Base-by-base conservation (phyloP, 192 early-diverging fungal genomes). In the Coemansia sp. region DNA sequence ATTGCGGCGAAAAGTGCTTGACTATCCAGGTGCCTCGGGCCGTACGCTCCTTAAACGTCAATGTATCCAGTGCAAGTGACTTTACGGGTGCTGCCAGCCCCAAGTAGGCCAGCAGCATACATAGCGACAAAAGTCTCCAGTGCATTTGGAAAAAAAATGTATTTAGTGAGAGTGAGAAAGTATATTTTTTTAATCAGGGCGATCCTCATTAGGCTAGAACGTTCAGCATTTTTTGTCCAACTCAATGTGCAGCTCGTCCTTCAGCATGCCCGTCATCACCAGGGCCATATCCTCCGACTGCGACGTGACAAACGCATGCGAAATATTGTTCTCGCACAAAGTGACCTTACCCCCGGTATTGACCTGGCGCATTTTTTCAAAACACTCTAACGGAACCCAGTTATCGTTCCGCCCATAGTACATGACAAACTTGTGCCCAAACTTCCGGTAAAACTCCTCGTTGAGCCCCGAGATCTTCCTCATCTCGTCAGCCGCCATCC, bases 1-100 rank as follows among this genome's bases (percentile, higher is more conserved):
- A 93, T 82, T 76, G 84, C 2, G 92, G 92, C 16, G 93, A 90
- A 76, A 83, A 90, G 66, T 92, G 92, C 76, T 91, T 84, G 17
- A 94, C 66, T 52, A 94, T 84, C 92, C 92, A 83, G 2, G 72
- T 84, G 12, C 84, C 84, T 5, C 65, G 57, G n/a, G 58, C 57
- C 26, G 82, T 77, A 28, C 44, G 66, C 0, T 49, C 46, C 12
- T 53, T 64, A 62, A 83, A 85, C 43, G 77, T 81, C 18, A 71
- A 75, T 2, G 63, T 68, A 8, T 68, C 68, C 11, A 80, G 69
- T n/a, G 58, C 61, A 18, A 57, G 28, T 44, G 39, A 62, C 28
- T 26, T 47, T 28, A 46, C 48, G 11, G 67, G 44, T 30, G 47
- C 11, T 28, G 57, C 58, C 1, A 10, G 10, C 32, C 32, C 32